phyloP scores from a whole-genome alignment of 306 rosid species.

The Hylodesmum podocarpum region DNA sequence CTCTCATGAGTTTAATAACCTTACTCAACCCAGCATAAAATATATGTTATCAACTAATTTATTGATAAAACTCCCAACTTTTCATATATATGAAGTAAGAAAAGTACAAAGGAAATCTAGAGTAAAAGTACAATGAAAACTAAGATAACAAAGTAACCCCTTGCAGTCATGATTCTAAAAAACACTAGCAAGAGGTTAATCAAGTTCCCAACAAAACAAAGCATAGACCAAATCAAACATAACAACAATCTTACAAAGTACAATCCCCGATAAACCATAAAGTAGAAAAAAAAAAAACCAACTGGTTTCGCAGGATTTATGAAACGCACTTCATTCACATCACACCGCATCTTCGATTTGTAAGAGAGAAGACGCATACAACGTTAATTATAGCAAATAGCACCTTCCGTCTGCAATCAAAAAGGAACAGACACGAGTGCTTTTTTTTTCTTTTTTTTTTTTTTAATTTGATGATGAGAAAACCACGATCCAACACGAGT shows the following conservation, averaged over 20 bases:
- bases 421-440: slow-evolving; percentile 18
- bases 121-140: not conserved
- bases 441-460: too few species aligned
- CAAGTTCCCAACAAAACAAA: not conserved
- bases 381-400: not conserved
- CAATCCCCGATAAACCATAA: slow-evolving; percentile 24
- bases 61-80: too few species aligned
- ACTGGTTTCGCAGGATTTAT: slow-evolving; percentile 20
- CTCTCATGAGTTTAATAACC: too few species aligned
- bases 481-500: not conserved
- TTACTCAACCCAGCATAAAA: too few species aligned
- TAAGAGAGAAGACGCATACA: not conserved
- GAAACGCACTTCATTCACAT: not conserved
- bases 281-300: too few species aligned
- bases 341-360: not conserved
- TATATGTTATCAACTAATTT: too few species aligned
- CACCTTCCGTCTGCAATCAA: slow-evolving; percentile 18
- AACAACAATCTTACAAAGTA: not conserved
- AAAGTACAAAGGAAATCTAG: slow-evolving; percentile 7
- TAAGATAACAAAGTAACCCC: not conserved
- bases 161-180: slow-evolving; percentile 25
- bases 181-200: slow-evolving; percentile 15
- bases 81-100: too few species aligned
- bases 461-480: slow-evolving; percentile 7
- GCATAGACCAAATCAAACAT: not conserved